Evolutionary conservation across 176 grass and related monocot species (phyloP).

Genomic region (Zizania latifolia): DNA sequence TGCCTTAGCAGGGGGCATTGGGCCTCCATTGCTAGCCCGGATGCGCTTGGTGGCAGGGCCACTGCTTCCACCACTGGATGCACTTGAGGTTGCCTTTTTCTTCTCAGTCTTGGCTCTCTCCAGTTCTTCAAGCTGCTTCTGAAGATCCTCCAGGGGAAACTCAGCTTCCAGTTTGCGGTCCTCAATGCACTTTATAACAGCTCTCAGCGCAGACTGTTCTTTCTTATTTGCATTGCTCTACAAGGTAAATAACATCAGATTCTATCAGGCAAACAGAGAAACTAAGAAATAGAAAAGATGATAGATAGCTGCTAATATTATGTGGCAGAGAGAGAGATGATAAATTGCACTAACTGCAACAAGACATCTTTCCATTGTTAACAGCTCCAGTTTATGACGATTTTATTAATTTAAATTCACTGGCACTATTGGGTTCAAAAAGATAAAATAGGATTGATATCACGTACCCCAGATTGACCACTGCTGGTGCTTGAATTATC

Average conservation of each 20-base stretch:
- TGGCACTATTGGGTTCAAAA: slow-evolving; percentile 3
- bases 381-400: background rate
- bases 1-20: slow-evolving; percentile 91
- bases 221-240: slow-evolving; percentile 75
- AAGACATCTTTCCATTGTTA: background rate
- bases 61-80: slow-evolving; percentile 36
- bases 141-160: slow-evolving; percentile 60
- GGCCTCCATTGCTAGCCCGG: slow-evolving; percentile 60
- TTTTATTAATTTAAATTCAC: background rate
- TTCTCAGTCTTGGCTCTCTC: slow-evolving; percentile 85
- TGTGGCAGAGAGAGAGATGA: background rate
- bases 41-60: slow-evolving; percentile 76
- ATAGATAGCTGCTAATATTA: background rate
- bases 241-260: slow-evolving; percentile 25
- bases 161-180: slow-evolving; percentile 82
- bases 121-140: slow-evolving; percentile 75
- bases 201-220: slow-evolving; percentile 62
- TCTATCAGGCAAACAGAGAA: background rate
- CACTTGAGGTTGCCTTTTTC: slow-evolving; percentile 65
- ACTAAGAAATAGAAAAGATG: too few relatives aligned
- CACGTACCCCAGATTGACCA: slow-evolving; percentile 54
- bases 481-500: slow-evolving; percentile 53
- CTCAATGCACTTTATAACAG: slow-evolving; percentile 93
- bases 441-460: background rate
- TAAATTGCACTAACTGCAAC: background rate